Conservation (phyloP, 2,329 filamentous ascomycete species). For the Botrytis hyacinthi region DNA sequence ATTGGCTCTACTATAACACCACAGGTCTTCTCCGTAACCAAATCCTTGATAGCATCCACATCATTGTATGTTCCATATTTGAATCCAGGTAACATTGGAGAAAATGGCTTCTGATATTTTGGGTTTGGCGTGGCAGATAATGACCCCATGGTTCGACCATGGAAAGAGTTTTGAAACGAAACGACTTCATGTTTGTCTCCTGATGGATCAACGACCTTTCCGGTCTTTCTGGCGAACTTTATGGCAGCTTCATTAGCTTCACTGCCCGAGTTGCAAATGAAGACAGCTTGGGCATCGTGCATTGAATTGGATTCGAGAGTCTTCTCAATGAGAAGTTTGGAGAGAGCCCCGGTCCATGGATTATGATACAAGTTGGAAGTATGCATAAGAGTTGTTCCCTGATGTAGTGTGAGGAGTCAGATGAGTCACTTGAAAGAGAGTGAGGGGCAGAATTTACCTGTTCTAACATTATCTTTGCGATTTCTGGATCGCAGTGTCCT, state of each 20-base stretch:
- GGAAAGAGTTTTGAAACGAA: constrained; percentile 89
- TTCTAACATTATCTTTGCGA: constrained; percentile 71
- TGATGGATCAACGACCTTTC: constrained; percentile 69
- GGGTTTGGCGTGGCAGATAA: constrained; percentile 96
- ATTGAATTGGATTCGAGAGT: constrained; percentile 79
- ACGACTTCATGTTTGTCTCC: constrained; percentile 80
- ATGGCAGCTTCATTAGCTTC: constrained; percentile 98
- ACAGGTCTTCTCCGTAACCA: constrained; percentile 84
- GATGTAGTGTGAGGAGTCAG: constrained; percentile 2
- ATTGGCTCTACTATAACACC: constrained; percentile 97
- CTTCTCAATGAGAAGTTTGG: constrained; percentile 77
- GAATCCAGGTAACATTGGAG: constrained; percentile 94
- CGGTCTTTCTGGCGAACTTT: constrained; percentile 92
- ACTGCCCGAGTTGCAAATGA: constrained; percentile 93
- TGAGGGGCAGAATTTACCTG: constrained; percentile 55
- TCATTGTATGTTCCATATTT: constrained; percentile 85
- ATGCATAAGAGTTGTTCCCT: constrained; percentile 77
- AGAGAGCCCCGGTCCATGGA: constrained; percentile 87
- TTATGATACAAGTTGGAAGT: constrained; percentile 97
- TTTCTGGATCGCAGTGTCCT: constrained; percentile 82
- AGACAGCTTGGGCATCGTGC: constrained; percentile 75
- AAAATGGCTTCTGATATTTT: constrained; percentile 94
- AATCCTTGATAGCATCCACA: constrained; percentile 62
- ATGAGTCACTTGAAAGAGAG: neutral
- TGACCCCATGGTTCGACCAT: constrained; percentile 93